Evolutionary conservation across 2,329 filamentous ascomycete species (phyloP), one percentile per base, ranked within the genome.

Genomic region (Aureobasidium sp.): DNA sequence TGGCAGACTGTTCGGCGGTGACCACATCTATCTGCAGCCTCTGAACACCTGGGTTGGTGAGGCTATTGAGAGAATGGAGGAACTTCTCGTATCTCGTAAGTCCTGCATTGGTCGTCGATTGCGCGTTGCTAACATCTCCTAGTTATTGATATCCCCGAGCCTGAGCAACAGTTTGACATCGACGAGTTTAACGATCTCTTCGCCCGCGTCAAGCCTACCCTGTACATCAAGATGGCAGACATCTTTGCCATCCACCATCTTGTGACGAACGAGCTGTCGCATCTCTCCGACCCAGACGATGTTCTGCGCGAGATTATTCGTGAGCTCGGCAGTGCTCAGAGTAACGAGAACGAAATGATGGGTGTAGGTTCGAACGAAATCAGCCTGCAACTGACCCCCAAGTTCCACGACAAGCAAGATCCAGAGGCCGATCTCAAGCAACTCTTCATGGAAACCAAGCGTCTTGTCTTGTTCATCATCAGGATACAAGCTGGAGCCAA

Each of bases 141-240:
- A 65, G 62, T 97, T 64, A 90, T 99, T 67, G 85, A 88, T 14
- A 89, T 97, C 14, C 86, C 89, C 15, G 88, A 94, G 69, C 90
- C 91, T 0, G 94, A 99, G 75, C 83, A 85, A 58, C 94, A 94
- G 27, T 99, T 97, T 71, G 92, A 97, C 74, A 97, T 99, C 72
- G 94, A 99, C 72, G 94, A 97, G 73, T 99, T 94, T 83, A 97
- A 97, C 72, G 94, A 99, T 71, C 82, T 99, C 7, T 97, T 97
- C 72, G 90, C 93, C 62, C 92, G 95, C 74, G 94, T 91, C 66
- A 96, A 96, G 75, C 94, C 94, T 7, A 97, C 93, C 0, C 81
- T 99, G n/a, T 99, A 97, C 78, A 96, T 99, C 79, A 99, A 99
- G 78, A 93, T 99, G 84, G 85, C 89, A 17, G 94, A 99, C 73